phyloP scores from a whole-genome alignment of 2,329 filamentous ascomycete genomes.

The Diaporthe longicolla region DNA sequence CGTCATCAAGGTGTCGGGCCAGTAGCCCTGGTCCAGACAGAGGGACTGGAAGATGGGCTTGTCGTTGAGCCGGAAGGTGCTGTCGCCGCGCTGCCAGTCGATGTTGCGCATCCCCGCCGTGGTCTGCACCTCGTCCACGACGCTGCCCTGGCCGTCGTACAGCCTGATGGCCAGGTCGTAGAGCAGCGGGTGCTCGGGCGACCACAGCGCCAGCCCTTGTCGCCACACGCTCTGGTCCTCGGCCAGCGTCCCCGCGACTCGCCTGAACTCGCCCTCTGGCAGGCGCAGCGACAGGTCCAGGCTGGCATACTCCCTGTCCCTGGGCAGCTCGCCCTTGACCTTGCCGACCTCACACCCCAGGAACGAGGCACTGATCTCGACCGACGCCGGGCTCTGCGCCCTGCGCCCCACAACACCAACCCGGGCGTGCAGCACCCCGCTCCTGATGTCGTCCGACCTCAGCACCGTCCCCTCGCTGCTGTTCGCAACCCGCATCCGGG shows the following conservation, averaged over 20 bases:
- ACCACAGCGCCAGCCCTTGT: slow-evolving; percentile 73
- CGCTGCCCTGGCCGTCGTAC: slow-evolving; percentile 55
- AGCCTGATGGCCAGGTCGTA: slow-evolving; percentile 70
- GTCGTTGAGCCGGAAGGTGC: slow-evolving; percentile 71
- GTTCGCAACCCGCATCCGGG: slow-evolving; percentile 65
- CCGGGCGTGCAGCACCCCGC: slow-evolving; percentile 64
- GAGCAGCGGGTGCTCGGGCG: slow-evolving; percentile 69
- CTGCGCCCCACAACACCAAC: slow-evolving; percentile 65
- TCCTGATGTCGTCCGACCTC: slow-evolving; percentile 66
- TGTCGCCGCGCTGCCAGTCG: slow-evolving; percentile 70
- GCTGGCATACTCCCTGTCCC: slow-evolving; percentile 63
- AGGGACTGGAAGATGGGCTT: slow-evolving; percentile 73
- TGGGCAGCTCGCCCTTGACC: slow-evolving; percentile 58
- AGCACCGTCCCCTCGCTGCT: slow-evolving; percentile 72
- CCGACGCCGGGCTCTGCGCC: slow-evolving; percentile 60
- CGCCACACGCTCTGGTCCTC: slow-evolving; percentile 61
- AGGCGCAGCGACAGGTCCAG: slow-evolving; percentile 63
- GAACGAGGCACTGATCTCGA: slow-evolving; percentile 69
- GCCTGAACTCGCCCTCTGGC: slow-evolving; percentile 54
- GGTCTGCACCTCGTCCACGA: slow-evolving; percentile 71
- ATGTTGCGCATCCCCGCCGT: slow-evolving; percentile 73
- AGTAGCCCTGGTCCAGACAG: slow-evolving; percentile 74
- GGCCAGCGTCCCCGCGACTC: slow-evolving; percentile 52
- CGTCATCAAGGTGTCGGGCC: slow-evolving; percentile 73
- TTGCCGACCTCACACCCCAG: slow-evolving; percentile 63